Evolutionary conservation across 441 rosid genomes (phyloP), one percentile per base, ranked within the genome.

Genomic region (Populus hybrid): DNA sequence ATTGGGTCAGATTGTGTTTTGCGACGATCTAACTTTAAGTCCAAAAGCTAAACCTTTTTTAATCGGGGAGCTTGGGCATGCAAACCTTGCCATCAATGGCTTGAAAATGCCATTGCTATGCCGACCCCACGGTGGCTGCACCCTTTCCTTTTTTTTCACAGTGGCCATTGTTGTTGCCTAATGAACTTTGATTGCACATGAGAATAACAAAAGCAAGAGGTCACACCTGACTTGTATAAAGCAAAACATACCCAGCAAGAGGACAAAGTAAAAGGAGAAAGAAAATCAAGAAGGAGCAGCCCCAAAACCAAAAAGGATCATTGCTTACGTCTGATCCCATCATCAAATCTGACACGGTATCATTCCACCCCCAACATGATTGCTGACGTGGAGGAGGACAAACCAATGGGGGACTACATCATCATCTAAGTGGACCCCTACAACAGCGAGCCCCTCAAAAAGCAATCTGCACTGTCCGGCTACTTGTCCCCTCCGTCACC

Each of bases 401-500:
- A 24, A 10, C 67, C 34, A 70, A 24, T 18, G 1, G 63, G 76
- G 71, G 74, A 59, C 76, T 61, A 38, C 59, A 36, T 34, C 32
- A 72, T 68, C 83, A 70, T 72, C 71, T 11, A 5, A 5, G 63
- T 54, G 79, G 82, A 18, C 69, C 70, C 63, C 61, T 46, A 24
- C 14, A 11, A 10, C 54, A 5, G 26, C 8, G 46, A 34, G 69
- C 75, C 79, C 78, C 78, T 35, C 78, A 59, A 18, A 8, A 71
- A 7, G 73, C 10, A 32, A 76, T 67, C 88, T 80, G 83, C 69
- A 70, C 69, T 77, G 85, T 76, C 86, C 87, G 81, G 85, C 88
- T 26, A 68, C 5, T 57, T 85, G 90, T 79, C 84, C 86, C 88
- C 88, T 70, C 18, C 64, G 24, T 63, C 77, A 67, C 83, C 84